Percentiles rank a stretch among this genome's conserved stretches.
Evolutionary conservation across 2,329 filamentous ascomycete species (phyloP).

Genomic region (Neocatenulostroma microsporum): DNA sequence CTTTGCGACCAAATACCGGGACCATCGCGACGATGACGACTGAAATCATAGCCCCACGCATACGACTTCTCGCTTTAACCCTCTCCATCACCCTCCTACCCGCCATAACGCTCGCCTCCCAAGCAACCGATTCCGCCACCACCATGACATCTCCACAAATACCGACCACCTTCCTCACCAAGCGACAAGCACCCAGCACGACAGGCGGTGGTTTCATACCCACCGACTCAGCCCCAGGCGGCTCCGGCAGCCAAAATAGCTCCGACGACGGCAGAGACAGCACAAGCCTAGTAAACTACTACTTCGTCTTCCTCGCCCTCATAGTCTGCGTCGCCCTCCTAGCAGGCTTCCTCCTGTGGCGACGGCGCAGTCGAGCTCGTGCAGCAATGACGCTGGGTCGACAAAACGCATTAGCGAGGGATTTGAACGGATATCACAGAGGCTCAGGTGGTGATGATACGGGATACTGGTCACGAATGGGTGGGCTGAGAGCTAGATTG

Average conservation of each 20-base stretch:
- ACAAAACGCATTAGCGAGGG: constrained; percentile 5
- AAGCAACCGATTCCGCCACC: too few relatives aligned
- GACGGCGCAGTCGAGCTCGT: constrained; percentile 33
- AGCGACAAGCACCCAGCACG: too few relatives aligned
- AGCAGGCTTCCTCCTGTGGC: constrained; percentile 39
- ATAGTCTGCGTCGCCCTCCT: constrained; percentile 41
- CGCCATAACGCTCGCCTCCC: too few relatives aligned
- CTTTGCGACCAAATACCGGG: too few relatives aligned
- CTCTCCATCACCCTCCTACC: too few relatives aligned
- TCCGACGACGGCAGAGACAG: constrained; percentile 8
- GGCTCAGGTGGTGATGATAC: constrained; percentile 2
- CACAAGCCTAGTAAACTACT: constrained; percentile 37
- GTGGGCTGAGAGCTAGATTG: constrained; percentile 1
- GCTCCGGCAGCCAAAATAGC: constrained; percentile 3
- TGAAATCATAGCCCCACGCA: too few relatives aligned
- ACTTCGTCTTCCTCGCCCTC: constrained; percentile 52
- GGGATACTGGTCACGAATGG: neutral
- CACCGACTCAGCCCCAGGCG: constrained; percentile 2
- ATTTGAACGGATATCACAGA: constrained; percentile 3
- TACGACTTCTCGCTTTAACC: too few relatives aligned
- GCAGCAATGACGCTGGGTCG: constrained; percentile 1
- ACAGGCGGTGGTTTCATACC: too few relatives aligned
- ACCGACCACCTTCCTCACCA: too few relatives aligned
- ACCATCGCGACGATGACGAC: too few relatives aligned
- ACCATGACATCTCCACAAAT: too few relatives aligned